Base-by-base conservation (phyloP, 495 filamentous ascomycete genomes). In the Trichocladium uniseriatum region DNA sequence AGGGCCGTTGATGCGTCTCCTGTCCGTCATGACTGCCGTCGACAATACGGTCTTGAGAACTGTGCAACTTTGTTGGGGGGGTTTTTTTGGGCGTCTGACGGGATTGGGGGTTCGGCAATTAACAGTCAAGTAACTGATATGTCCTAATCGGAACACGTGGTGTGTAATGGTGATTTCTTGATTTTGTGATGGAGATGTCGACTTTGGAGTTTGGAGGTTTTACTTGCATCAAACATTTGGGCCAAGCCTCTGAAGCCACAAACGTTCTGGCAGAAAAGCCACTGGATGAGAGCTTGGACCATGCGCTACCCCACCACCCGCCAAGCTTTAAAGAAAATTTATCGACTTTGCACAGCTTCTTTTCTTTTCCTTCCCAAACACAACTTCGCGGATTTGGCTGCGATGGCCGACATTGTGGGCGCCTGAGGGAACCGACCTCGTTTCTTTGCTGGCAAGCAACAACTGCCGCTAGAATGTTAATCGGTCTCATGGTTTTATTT, bases 1-100 rank as follows among this genome's bases (percentile, higher is more conserved):
- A 1, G 92, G 94, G 4, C 86, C 87, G 69, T 96, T 96, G 64
- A 95, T 83, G 52, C 92, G 81, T 69, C 91, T 82, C 66, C 92
- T 78, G 65, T 98, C 92, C 46, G 83, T 73, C 86, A 91, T 91
- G 20, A 18, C 10, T 36, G 34, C 13, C 3, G 35, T 31, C 19
- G 34, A 42, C 15, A 35, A 2, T 8, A n/a, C n/a, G n/a, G n/a
- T n/a, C n/a, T n/a, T 1, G 24, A 15, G 10, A 13, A 11, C 31
- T 15, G 16, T 3, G 24, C 8, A 8, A 27, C 3, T 27, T 27
- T 27, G 3, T 27, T 27, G 3, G 8, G 24, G 24, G 4, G 24
- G 3, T 27, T 27, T 27, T 27, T 8, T 27, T 3, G 24, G 24
- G 24, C 24, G 8, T 3, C 8, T 8, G 24, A 4, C 8, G n/a